A percentile compares a stretch with the other conserved stretches of the same genome.
These are phyloP conservation scores for Nadsonia fulvescens DNA, from an alignment of 805 yeast species.

Conservation along the genomic window DNA sequence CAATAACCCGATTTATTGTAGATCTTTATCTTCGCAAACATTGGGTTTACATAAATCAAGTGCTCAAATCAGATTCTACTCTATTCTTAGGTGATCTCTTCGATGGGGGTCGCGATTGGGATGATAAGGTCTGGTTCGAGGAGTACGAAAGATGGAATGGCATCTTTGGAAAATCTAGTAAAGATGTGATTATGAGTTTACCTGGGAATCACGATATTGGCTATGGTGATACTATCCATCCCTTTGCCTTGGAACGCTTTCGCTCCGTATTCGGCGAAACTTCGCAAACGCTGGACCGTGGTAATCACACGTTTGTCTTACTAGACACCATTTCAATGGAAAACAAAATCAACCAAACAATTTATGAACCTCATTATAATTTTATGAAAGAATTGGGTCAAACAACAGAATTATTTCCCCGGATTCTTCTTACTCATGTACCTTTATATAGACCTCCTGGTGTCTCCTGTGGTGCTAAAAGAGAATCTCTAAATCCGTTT, in stretches of 20 bases:
- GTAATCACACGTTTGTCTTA: slow-evolving; percentile 58
- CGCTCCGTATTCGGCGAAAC: slow-evolving; percentile 57
- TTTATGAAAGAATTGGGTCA: slow-evolving; percentile 28
- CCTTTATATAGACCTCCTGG: slow-evolving; percentile 62
- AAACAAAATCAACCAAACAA: slow-evolving; percentile 28
- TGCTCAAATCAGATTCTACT: slow-evolving; percentile 55
- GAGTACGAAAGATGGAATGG: slow-evolving; percentile 53
- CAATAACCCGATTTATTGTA: slow-evolving; percentile 39
- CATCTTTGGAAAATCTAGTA: slow-evolving; percentile 43
- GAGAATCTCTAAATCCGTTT: slow-evolving; percentile 52
- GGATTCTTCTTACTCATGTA: slow-evolving; percentile 67
- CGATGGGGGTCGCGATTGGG: slow-evolving; percentile 91
- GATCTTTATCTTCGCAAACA: slow-evolving; percentile 73
- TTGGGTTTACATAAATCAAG: slow-evolving; percentile 37
- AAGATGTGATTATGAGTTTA: slow-evolving; percentile 26
- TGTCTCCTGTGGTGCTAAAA: slow-evolving; percentile 46
- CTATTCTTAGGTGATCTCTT: slow-evolving; percentile 80
- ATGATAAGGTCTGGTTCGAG: slow-evolving; percentile 41
- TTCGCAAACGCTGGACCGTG: slow-evolving; percentile 31
- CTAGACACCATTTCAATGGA: slow-evolving; percentile 75
- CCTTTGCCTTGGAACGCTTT: slow-evolving; percentile 43
- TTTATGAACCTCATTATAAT: slow-evolving; percentile 29
- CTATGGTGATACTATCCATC: slow-evolving; percentile 55
- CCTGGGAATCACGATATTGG: slow-evolving; percentile 98
- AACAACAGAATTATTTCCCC: slow-evolving; percentile 24